phyloP scores from a whole-genome alignment of 169 alveolate genomes.

The Cryptosporidium ubiquitum region DNA sequence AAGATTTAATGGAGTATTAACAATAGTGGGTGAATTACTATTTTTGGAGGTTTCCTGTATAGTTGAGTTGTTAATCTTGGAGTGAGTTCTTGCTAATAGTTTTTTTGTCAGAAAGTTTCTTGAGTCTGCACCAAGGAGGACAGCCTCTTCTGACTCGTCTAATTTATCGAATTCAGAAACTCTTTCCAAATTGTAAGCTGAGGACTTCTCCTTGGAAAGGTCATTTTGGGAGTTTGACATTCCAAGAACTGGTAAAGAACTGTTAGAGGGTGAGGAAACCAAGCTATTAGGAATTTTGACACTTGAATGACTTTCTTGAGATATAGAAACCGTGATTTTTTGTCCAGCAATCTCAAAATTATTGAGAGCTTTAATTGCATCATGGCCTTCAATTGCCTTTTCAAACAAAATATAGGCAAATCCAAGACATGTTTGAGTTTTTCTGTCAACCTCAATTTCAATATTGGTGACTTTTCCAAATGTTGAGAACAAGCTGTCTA shows the following conservation, averaged over 20 bases:
- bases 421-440: slow-evolving; percentile 90
- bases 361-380: slow-evolving; percentile 94
- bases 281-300: slow-evolving; percentile 47
- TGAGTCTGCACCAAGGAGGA: slow-evolving; percentile 84
- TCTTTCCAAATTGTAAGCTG: slow-evolving; percentile 5
- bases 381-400: slow-evolving; percentile 93
- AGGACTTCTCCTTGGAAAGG: slow-evolving; percentile 59
- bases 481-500: slow-evolving; percentile 91
- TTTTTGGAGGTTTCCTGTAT: neutral
- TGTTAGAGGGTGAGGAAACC: slow-evolving; percentile 32
- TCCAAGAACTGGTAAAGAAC: neutral
- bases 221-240: slow-evolving; percentile 9
- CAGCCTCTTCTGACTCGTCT: slow-evolving; percentile 80
- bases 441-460: slow-evolving; percentile 90
- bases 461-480: slow-evolving; percentile 94
- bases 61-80: neutral
- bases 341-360: slow-evolving; percentile 94
- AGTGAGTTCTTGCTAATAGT: slow-evolving; percentile 76
- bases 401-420: slow-evolving; percentile 91
- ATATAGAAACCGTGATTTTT: slow-evolving; percentile 87
- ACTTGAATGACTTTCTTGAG: slow-evolving; percentile 76
- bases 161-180: slow-evolving; percentile 76
- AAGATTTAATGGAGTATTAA: slow-evolving; percentile 51
- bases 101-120: slow-evolving; percentile 86
- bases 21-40: slow-evolving; percentile 1